A percentile compares a stretch with the other conserved stretches of the same genome.
Conservation (phyloP, 2,329 filamentous ascomycete species). For the Venturia aucupariae region DNA sequence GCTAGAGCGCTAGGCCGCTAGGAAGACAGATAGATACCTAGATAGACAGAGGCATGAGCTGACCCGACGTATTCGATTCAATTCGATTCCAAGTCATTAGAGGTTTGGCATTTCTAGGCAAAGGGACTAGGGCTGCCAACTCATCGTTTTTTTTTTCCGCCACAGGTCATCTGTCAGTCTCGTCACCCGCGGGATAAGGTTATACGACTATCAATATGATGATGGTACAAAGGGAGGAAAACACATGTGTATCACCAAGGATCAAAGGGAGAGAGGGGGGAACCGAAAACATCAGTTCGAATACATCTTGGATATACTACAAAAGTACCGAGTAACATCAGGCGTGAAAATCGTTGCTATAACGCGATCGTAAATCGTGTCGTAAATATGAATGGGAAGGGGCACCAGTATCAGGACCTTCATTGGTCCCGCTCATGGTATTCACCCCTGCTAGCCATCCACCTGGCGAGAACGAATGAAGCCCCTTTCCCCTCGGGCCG, state of each 20-base stretch:
- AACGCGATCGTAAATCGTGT: slow-evolving; percentile 5
- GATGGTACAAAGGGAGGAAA: background rate
- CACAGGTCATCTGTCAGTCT: no score
- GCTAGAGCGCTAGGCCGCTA: no score
- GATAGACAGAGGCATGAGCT: no score
- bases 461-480: background rate
- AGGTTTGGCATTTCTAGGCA: background rate
- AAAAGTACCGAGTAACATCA: background rate
- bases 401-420: background rate
- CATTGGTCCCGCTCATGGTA: background rate
- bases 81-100: background rate
- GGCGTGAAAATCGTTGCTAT: background rate
- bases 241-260: background rate
- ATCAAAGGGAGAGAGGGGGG: background rate
- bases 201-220: background rate
- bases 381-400: slow-evolving; percentile 2
- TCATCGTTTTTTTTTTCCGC: background rate
- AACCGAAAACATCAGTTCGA: background rate
- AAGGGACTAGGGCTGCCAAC: background rate
- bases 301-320: background rate
- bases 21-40: no score
- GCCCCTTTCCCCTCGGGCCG: background rate
- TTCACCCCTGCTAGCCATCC: background rate
- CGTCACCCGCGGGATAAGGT: no score
- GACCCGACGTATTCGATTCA: no score